These are phyloP conservation scores for Aspergillus coremiiformis DNA, from an alignment of 495 filamentous ascomycete species.

Conservation along the genomic window DNA sequence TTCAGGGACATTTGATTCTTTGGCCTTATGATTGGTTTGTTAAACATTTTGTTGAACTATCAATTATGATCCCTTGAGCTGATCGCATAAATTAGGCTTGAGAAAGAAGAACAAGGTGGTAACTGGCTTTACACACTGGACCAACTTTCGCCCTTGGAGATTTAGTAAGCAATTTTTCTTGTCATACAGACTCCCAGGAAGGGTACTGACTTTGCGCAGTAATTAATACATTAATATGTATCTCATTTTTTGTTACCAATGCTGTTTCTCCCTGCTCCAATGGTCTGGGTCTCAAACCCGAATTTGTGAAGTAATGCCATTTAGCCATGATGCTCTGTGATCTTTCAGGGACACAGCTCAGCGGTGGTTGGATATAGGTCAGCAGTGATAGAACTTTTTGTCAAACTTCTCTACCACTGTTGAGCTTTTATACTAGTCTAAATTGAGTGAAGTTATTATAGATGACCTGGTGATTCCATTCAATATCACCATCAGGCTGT, in stretches of 20 bases:
- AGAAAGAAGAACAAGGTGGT: conserved; percentile 79
- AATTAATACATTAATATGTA: conserved; percentile 21
- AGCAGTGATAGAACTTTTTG: no score
- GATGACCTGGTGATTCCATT: no score
- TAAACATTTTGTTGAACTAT: not conserved
- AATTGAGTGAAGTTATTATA: no score
- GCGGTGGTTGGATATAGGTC: no score
- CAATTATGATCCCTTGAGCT: not conserved
- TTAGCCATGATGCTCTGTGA: no score
- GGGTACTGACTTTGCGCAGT: conserved; percentile 15
- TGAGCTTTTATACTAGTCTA: no score
- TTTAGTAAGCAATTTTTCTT: conserved; percentile 65
- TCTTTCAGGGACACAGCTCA: no score
- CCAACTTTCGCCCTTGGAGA: conserved; percentile 90
- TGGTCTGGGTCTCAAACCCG: no score
- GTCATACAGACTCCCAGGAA: not conserved
- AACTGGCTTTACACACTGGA: conserved; percentile 98
- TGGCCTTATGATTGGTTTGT: conserved; percentile 87
- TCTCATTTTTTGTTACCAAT: no score
- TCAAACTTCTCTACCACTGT: no score
- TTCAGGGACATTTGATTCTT: conserved; percentile 81
- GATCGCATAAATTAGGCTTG: conserved; percentile 44
- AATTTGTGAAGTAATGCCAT: not conserved
- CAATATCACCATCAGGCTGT: no score
- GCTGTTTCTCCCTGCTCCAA: no score